Evolutionary conservation across 108 stramenopile species (phyloP).

Genomic region (Chaetoceros tenuissimus): DNA sequence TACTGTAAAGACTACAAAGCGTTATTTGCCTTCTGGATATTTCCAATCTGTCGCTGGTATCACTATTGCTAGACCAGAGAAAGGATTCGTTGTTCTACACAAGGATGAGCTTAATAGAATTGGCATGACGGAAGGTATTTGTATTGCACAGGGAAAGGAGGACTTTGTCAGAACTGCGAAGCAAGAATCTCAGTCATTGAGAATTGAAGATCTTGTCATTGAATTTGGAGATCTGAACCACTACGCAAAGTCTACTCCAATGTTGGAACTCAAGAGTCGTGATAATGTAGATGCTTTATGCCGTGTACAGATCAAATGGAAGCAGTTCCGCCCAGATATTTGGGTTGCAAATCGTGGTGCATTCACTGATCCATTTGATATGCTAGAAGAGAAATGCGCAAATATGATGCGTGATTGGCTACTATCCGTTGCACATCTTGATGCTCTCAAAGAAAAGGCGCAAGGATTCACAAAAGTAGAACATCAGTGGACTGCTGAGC

Average conservation of each 20-base stretch:
- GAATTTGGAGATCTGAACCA: neutral
- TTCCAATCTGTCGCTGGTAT: neutral
- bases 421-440: neutral
- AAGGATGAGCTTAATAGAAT: neutral
- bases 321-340: neutral
- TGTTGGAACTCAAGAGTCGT: neutral
- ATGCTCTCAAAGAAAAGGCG: neutral
- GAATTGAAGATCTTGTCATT: neutral
- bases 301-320: neutral
- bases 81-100: neutral
- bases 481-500: neutral
- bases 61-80: neutral
- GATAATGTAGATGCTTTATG: neutral
- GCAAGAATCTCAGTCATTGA: neutral
- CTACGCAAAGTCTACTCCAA: neutral
- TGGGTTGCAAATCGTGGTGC: neutral
- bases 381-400: neutral
- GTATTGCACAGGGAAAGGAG: neutral
- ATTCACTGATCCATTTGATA: neutral
- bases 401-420: neutral
- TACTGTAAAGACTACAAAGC: neutral
- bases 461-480: neutral
- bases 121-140: neutral
- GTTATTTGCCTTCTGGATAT: neutral
- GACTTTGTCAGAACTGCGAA: neutral